Evolutionary conservation across 495 filamentous ascomycete species (phyloP).

Genomic region (Daldinia childiae): DNA sequence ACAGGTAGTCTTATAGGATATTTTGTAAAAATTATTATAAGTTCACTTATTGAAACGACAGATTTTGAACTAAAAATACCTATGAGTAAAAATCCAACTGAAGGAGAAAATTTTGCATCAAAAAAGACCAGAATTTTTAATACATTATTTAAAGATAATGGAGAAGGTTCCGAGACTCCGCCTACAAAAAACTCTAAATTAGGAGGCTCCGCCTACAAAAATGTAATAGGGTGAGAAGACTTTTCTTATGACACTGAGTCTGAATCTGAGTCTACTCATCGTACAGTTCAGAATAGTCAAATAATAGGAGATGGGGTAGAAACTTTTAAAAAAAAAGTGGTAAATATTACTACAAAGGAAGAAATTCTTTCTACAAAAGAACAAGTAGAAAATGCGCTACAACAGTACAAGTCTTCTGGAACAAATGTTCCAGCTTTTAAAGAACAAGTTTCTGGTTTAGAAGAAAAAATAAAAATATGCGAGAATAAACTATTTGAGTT

Average conservation of each 20-base stretch:
- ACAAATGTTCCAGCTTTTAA: constrained; percentile 6
- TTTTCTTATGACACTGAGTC: constrained; percentile 5
- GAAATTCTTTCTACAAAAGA: constrained; percentile 1
- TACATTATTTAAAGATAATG: constrained; percentile 7
- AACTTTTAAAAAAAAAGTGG: constrained; percentile 8
- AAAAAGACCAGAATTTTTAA: constrained; percentile 4
- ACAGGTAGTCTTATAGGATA: constrained; percentile 5
- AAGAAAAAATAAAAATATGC: constrained; percentile 7
- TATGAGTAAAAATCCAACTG: neutral
- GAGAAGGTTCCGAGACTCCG: constrained; percentile 2
- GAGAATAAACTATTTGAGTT: constrained; percentile 1
- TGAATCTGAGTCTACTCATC: constrained; percentile 7
- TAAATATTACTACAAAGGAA: constrained; percentile 2
- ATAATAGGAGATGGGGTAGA: constrained; percentile 5
- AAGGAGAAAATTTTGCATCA: neutral
- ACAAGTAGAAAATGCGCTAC: constrained; percentile 6
- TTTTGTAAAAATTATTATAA: constrained; percentile 5
- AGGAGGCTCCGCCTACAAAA: too few relatives aligned
- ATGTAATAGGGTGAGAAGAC: constrained; percentile 4
- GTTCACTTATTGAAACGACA: constrained; percentile 2
- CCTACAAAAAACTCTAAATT: constrained; percentile 7
- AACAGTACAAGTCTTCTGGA: neutral
- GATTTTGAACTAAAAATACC: constrained; percentile 6
- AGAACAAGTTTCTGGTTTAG: constrained; percentile 5
- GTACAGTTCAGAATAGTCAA: constrained; percentile 3